A percentile compares a stretch with the other conserved stretches of the same genome.
Evolutionary conservation across 2,329 filamentous ascomycete species (phyloP).

Genomic region (Trichoderma breve): DNA sequence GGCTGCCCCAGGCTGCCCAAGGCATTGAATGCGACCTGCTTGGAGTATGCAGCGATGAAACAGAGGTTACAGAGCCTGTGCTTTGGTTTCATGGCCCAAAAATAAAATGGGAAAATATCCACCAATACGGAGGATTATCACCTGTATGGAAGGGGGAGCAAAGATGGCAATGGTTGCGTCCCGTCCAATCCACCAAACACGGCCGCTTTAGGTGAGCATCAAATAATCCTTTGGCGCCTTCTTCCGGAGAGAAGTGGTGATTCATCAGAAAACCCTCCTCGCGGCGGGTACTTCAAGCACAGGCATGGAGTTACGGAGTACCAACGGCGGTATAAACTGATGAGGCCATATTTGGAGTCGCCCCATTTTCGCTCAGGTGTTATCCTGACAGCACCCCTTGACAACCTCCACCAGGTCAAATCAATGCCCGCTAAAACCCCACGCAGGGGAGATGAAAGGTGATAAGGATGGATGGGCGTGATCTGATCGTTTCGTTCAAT

Average conservation of each 20-base stretch:
- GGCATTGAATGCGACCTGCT: conserved; percentile 6
- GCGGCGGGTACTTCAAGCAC: neutral
- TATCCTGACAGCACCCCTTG: conserved; percentile 9
- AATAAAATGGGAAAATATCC: neutral
- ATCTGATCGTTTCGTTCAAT: neutral
- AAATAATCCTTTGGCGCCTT: neutral
- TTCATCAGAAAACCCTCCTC: neutral
- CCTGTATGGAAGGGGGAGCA: neutral
- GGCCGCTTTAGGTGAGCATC: neutral
- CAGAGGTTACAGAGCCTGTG: conserved; percentile 13
- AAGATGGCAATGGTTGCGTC: neutral
- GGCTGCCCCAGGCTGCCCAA: neutral
- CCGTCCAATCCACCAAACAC: neutral
- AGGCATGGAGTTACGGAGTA: neutral
- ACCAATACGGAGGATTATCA: neutral
- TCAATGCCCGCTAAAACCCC: conserved; percentile 3
- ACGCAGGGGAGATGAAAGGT: neutral
- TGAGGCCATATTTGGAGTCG: neutral
- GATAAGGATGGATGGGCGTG: neutral
- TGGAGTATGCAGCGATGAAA: conserved; percentile 14
- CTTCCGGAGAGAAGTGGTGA: neutral
- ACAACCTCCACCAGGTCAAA: conserved; percentile 7
- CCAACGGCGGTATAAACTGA: neutral
- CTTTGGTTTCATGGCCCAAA: conserved; percentile 9
- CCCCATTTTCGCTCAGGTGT: conserved; percentile 5